Evolutionary conservation across 495 filamentous ascomycete genomes (phyloP), one percentile per base, ranked within the genome.

Genomic region (Neurospora hispaniola): DNA sequence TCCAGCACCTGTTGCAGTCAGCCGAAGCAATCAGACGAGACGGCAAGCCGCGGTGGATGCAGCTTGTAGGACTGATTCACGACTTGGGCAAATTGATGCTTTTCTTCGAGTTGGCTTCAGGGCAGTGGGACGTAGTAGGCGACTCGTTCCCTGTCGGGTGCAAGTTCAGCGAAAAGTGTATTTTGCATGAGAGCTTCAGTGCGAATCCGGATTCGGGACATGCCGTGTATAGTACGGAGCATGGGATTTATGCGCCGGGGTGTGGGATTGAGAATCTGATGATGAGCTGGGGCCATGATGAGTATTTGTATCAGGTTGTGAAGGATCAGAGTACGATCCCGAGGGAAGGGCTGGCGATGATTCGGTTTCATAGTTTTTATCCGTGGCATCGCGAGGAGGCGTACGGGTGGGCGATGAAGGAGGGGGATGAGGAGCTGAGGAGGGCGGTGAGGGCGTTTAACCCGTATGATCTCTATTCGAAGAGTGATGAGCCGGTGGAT

Each of bases 71-170:
- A 1, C 86, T 96, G n/a, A 91, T 97, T 75, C 94, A 97, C 80
- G 94, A 96, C 75, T 85, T 96, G 16, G 94, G 94, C 75, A 97
- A 96, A 82, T 86, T 96, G 18, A 88, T 96, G 42, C 76, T 80
- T 10, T 95, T 89, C 86, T 94, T 96, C 83, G 93, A 90, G 80
- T 90, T 88, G 70, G 92, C 90, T 11, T 81, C 90, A 72, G 93
- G 94, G 68, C 94, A 97, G 79, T 96, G 94, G 94, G 94, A 96
- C 77, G 93, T 96, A 16, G 93, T 97, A 12, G 94, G 94, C 18
- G 94, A 97, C 77, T 95, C 92, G 0, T 96, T 96, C 82, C 93
- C 94, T 41, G 92, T 97, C n/a, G 94, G 94, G 71, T 94, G 93
- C 76, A 87, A 83, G 68, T 96, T 95, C 74, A 90, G 93, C 74